Evolutionary conservation across 2,329 filamentous ascomycete genomes (phyloP), one percentile per base, ranked within the genome.

Genomic region (Fulvia fulva): DNA sequence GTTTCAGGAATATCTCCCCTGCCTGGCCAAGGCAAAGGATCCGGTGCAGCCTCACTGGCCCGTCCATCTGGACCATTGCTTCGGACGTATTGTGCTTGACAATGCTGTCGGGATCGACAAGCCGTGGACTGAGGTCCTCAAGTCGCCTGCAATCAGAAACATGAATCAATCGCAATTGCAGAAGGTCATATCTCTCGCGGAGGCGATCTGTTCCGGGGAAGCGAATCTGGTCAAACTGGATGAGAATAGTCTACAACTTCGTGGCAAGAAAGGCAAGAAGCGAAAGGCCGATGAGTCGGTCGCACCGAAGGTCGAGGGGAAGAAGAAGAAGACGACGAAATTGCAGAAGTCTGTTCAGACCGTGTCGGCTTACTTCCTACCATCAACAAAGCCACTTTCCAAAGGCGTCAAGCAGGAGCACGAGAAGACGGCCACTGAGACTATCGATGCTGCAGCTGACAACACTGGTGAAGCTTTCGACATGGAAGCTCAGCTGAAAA

Each of bases 71-170:
- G 76, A 78, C 58, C 77, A 78, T 61, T 78, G 75, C 65, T 78
- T 78, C 61, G 76, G 74, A 3, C 74, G 76, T 9, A 77, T 78
- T 43, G 71, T 79, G 5, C 72, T 80, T 14, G 78, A 80, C 58
- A 73, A 73, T 55, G 69, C 69, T 0, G 63, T 78, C 5, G 73
- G 76, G 5, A 61, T 68, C 23, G 70, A 75, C 45, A 67, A 62
- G 19, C 77, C 76, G 5, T 80, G 77, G 78, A 76, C 68, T 28
- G 61, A 71, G 23, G 72, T 75, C n/a, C 47, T 79, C 32, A 73
- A 73, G 54, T 65, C 68, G 26, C 77, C 78, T 2, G 77, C 77
- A 0, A 69, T 75, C 46, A 76, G 72, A 62, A 74, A 78, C 51
- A 80, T 80, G 77, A 69, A 65, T 14, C 57, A 59, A 7, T 51